Base-by-base conservation (phyloP, 495 filamentous ascomycete genomes). In the Penicillium argentinense region DNA sequence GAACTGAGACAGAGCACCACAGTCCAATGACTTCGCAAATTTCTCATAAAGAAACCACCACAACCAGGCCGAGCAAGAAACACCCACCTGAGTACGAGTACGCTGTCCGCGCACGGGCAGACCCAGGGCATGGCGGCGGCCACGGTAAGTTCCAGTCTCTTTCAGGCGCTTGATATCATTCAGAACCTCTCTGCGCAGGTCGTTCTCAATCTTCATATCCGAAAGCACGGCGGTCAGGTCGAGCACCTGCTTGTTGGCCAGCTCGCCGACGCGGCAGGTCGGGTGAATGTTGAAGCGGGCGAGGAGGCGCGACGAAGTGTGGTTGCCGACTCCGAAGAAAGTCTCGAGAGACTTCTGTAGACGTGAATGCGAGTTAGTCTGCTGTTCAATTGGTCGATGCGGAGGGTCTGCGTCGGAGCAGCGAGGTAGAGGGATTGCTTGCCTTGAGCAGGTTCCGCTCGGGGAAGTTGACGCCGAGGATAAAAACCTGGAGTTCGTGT, bases 191-290 rank as follows among this genome's bases (percentile, higher is more conserved):
- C 84, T 76, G 60, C 82, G 73, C 47, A 95, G 74, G 54, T 98
- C 91, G 57, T 88, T 96, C 65, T 97, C 95, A 49, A 96, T 89
- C 30, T 85, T 95, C 91, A 98, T 91, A 9, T 82, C 84, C 5
- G 91, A 88, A 28, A 98, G 75, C 57, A 91, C 87, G 30, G 83
- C 82, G n/a, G 81, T 88, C 43, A 98, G 75, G 37, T 87, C 84
- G 14, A 85, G 80, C 48, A 95, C 71, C 48, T 86, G 87, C 61
- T 87, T 82, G 47, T 80, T 79, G 40, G 75, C 72, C 8, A 98
- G 72, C 3, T 78, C 73, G 61, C 85, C 83, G 42, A 97, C 74
- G 61, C 81, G 82, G 48, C 89, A 88, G 32, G 76, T 83, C 16
- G 86, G 82, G 68, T 95, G 87, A 67, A 98, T 95, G 61, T 81